Percentiles rank a stretch among this genome's conserved stretches.
These are phyloP conservation scores for Berkeleyomyces rouxiae DNA, from an alignment of 2,329 filamentous ascomycete species.

Conservation along the genomic window DNA sequence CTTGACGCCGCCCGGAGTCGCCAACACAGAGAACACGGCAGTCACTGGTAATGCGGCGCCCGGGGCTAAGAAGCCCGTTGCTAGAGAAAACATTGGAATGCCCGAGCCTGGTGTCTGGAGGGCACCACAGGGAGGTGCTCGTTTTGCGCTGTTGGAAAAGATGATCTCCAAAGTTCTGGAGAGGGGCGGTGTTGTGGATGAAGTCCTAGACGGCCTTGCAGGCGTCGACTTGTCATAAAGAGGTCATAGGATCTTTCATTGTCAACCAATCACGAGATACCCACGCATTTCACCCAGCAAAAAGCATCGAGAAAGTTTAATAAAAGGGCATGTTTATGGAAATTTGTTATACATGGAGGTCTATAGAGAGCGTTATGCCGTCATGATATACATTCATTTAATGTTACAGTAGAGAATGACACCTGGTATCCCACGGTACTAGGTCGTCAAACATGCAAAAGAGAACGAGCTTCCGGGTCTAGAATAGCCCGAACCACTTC, in stretches of 20 bases:
- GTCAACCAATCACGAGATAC: constrained; percentile 4
- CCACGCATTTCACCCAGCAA: neutral
- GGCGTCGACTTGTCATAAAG: constrained; percentile 48
- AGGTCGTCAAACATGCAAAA: neutral
- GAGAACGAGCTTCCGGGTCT: neutral
- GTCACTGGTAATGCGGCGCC: constrained; percentile 24
- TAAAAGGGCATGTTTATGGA: neutral
- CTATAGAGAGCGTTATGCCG: neutral
- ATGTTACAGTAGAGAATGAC: neutral
- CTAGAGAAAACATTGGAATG: constrained; percentile 20
- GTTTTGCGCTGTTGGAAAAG: constrained; percentile 51
- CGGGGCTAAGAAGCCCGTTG: constrained; percentile 25
- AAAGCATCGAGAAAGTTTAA: neutral
- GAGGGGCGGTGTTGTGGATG: constrained; percentile 65
- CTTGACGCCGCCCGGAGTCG: constrained; percentile 53
- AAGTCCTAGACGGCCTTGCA: constrained; percentile 69
- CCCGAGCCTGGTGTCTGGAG: constrained; percentile 63
- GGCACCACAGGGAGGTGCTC: constrained; percentile 68
- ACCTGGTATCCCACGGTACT: neutral
- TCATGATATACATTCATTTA: neutral
- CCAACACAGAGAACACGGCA: constrained; percentile 44
- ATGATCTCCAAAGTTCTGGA: constrained; percentile 66
- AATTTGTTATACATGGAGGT: neutral
- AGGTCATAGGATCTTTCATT: neutral
- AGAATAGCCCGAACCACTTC: constrained; percentile 13